phyloP scores from a whole-genome alignment of 1,139 yeast genomes.

The Hanseniaspora gamundiae region DNA sequence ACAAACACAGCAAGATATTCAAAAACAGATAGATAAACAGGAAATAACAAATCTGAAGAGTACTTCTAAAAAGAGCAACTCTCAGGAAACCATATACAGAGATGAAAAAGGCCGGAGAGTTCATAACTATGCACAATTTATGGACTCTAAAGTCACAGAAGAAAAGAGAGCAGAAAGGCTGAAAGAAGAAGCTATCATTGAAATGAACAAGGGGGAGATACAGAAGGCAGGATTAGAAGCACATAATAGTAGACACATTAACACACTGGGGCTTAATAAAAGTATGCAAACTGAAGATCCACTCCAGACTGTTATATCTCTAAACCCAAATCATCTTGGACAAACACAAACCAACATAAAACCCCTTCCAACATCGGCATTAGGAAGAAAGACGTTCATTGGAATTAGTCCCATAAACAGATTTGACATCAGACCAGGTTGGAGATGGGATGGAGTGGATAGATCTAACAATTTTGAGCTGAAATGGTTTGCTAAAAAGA shows the following conservation, averaged over 20 bases:
- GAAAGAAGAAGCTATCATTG: constrained; percentile 23
- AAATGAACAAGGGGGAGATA: constrained; percentile 34
- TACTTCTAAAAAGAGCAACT: constrained; percentile 2
- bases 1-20: not conserved
- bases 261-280: not conserved
- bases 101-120: constrained; percentile 45
- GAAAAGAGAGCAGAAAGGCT: constrained; percentile 23
- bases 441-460: constrained; percentile 88
- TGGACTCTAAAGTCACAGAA: constrained; percentile 20
- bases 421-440: constrained; percentile 68
- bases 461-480: constrained; percentile 84
- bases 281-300: not conserved
- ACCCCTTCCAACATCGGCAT: constrained; percentile 17
- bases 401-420: constrained; percentile 56
- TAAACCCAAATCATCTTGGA: constrained; percentile 1
- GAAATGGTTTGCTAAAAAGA: constrained; percentile 44
- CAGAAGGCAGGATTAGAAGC: constrained; percentile 20
- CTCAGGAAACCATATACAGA: constrained; percentile 41
- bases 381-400: constrained; percentile 35
- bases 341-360: constrained; percentile 5
- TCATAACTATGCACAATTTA: constrained; percentile 28
- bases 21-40: not conserved
- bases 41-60: not conserved
- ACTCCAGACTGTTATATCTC: not conserved
- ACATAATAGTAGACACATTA: not conserved